Conservation (phyloP, 192 early-diverging fungal species). For the Gorgonomyces haynaldii region DNA sequence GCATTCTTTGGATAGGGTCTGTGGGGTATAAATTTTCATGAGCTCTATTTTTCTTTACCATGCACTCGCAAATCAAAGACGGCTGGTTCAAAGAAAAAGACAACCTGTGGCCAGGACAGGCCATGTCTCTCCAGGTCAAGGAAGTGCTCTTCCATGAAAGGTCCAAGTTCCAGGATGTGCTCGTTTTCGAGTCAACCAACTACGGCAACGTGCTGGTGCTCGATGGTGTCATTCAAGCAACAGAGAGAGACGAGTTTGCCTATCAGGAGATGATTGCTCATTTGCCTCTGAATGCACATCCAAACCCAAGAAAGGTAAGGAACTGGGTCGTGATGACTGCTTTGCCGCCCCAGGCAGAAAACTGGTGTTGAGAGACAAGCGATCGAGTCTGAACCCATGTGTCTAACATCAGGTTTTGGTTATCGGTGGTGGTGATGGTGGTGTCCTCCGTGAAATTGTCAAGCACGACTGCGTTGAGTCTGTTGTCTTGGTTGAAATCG, state of each 20-base stretch:
- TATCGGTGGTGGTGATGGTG: conserved; percentile 98
- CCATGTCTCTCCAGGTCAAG: conserved; percentile 89
- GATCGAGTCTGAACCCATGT: background rate
- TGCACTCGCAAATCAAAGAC: conserved; percentile 85
- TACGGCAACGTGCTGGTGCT: conserved; percentile 96
- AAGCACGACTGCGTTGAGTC: conserved; percentile 90
- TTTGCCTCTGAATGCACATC: conserved; percentile 84
- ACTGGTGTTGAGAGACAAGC: conserved; percentile 27
- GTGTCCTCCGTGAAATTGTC: conserved; percentile 94
- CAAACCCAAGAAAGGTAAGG: conserved; percentile 79
- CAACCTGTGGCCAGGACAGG: conserved; percentile 97
- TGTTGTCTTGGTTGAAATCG: conserved; percentile 93
- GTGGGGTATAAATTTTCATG: too few relatives aligned
- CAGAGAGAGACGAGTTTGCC: conserved; percentile 97
- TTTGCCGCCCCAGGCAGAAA: conserved; percentile 49
- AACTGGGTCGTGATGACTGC: conserved; percentile 43
- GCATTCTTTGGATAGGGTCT: too few relatives aligned
- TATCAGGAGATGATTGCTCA: conserved; percentile 99
- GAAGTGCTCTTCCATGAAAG: conserved; percentile 92
- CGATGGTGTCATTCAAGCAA: conserved; percentile 95
- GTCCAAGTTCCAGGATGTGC: conserved; percentile 92
- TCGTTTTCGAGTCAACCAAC: conserved; percentile 90
- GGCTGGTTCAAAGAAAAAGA: conserved; percentile 96
- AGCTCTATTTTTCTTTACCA: too few relatives aligned
- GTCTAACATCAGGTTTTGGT: conserved; percentile 64